Evolutionary conservation across 139 green algal species (phyloP), one percentile per base, ranked within the genome.

Genomic region (Chlamydomonas sphaeroides): DNA sequence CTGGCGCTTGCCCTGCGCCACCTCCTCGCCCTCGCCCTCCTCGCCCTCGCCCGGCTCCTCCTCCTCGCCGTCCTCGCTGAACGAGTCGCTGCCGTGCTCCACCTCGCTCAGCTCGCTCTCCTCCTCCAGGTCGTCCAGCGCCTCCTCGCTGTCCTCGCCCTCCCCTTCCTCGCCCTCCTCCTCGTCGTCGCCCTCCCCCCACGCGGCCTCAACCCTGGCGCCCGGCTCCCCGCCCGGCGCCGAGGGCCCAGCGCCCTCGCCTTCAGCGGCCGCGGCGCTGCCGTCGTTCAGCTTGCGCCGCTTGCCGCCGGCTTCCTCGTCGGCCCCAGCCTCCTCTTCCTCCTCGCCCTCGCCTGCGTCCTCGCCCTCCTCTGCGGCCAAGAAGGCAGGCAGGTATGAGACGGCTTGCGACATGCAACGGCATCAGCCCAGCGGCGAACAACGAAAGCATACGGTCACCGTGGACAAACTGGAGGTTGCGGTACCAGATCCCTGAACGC

Each of bases 91-190:
- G 62, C 68, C 38, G 25, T 74, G 51, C 26, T 41, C 66, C 48
- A 73, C 33, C 1, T 28, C 65, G 66, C 78, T 70, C 21, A 69
- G 66, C 28, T 33, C 76, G 6, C 38, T 57, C 35, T 75, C 77
- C 32, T 65, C 65, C 71, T 65, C 72, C 65, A 74, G 56, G 48
- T 51, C 66, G 25, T 62, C 83, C 73, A 80, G 39, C 38, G 30
- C 45, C 15, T 70, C 61, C 1, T 82, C 68, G 10, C 14, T 23
- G 28, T 68, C 65, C 6, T 84, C 77, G 4, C 45, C 78, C 15
- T 68, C 65, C 26, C 66, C 66, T 0, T 41, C 49, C 1, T 56
- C 49, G 0, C 15, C 65, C 39, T 76, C 65, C 14, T 84, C 77
- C 33, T 65, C 51, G 10, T 30, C 28, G 0, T 7, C 72, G 20